phyloP scores from a whole-genome alignment of 2,329 filamentous ascomycete species.

The Fusarium pseudonygamai region DNA sequence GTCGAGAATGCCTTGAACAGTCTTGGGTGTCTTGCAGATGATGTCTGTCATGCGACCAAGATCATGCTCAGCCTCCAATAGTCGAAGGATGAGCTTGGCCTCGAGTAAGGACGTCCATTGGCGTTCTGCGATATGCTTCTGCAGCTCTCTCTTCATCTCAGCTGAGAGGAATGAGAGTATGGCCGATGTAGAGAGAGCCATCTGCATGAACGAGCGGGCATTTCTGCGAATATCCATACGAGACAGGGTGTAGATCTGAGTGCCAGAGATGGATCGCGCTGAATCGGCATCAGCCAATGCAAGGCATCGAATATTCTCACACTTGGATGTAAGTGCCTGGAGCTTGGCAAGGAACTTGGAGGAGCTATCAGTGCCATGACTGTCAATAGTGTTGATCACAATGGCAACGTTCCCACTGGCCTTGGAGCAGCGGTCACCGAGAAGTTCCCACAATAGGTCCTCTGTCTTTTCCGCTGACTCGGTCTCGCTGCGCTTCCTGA shows the following conservation, averaged over 20 bases:
- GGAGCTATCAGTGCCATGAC: neutral
- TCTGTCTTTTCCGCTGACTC: neutral
- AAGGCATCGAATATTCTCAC: neutral
- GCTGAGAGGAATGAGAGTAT: neutral
- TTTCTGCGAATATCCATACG: neutral
- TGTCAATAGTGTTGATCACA: neutral
- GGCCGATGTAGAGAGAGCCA: neutral
- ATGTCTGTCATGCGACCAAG: neutral
- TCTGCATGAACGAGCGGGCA: rapidly evolving
- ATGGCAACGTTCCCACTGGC: neutral
- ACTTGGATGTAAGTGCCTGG: neutral
- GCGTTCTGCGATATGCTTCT: neutral
- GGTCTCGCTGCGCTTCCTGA: neutral
- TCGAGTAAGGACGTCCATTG: neutral
- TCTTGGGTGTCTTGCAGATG: neutral
- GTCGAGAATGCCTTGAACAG: neutral
- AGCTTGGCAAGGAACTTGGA: neutral
- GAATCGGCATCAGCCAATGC: neutral
- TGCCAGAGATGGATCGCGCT: neutral
- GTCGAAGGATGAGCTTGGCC: neutral
- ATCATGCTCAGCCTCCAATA: neutral
- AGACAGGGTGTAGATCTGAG: neutral
- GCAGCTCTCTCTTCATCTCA: neutral
- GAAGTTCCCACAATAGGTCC: neutral
- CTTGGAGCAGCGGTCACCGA: neutral